Conservation (phyloP, 768 basidiomycete species). For the Rhodosporidiobolus sp. region DNA sequence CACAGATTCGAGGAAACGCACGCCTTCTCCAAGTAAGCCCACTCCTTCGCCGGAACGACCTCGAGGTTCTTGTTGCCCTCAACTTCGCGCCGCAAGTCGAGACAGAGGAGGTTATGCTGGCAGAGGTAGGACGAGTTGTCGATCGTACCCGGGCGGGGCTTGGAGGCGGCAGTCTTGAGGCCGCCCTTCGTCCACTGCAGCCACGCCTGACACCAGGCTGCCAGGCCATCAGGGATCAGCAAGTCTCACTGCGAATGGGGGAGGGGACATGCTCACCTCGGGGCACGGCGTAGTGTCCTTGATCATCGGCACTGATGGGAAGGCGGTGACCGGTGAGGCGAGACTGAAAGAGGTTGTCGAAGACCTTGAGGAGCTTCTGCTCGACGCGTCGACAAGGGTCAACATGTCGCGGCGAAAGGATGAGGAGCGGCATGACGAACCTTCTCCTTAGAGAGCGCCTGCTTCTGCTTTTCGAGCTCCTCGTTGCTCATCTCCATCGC, state of each 20-base stretch:
- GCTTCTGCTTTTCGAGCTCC: background rate
- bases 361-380: slow-evolving; percentile 25
- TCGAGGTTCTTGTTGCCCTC: background rate
- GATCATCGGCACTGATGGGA: background rate
- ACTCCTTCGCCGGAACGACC: slow-evolving; percentile 60
- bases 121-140: slow-evolving; percentile 67
- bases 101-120: slow-evolving; percentile 60
- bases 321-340: slow-evolving; percentile 1
- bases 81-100: slow-evolving; percentile 60
- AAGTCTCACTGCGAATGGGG: no score
- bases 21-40: slow-evolving; percentile 62
- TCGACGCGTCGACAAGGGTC: background rate
- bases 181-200: slow-evolving; percentile 59
- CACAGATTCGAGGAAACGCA: slow-evolving; percentile 46
- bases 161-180: slow-evolving; percentile 54
- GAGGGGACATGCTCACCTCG: background rate
- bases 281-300: slow-evolving; percentile 10
- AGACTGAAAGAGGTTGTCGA: background rate
- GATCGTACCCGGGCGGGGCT: slow-evolving; percentile 60
- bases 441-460: slow-evolving; percentile 28
- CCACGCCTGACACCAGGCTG: slow-evolving; percentile 67
- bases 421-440: background rate
- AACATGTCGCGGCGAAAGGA: background rate
- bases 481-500: slow-evolving; percentile 43
- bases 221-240: no score